Conservation (phyloP, 2,329 filamentous ascomycete genomes). For the Colletotrichum orbiculare region DNA sequence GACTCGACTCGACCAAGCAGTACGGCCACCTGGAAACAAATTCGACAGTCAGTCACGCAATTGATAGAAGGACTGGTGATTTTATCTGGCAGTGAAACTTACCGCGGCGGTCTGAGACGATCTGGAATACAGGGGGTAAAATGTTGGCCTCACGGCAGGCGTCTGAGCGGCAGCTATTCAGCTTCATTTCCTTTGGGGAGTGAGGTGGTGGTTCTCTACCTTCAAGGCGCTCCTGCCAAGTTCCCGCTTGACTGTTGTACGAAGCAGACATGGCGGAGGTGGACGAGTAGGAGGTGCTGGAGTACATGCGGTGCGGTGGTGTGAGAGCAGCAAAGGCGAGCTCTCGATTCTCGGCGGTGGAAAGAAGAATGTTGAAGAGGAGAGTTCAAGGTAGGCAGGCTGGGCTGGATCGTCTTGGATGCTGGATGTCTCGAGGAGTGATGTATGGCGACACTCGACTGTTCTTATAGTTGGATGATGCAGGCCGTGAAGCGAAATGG, state of each 20-base stretch:
- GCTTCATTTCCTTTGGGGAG: background rate
- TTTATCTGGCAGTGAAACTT: conserved; percentile 42
- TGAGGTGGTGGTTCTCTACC: conserved; percentile 51
- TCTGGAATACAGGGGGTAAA: conserved; percentile 70
- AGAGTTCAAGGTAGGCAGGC: background rate
- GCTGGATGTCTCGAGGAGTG: conserved; percentile 12
- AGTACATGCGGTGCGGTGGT: conserved; percentile 32
- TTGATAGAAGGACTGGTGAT: background rate
- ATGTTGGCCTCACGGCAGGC: conserved; percentile 67
- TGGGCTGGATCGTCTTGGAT: conserved; percentile 11
- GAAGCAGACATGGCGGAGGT: conserved; percentile 34
- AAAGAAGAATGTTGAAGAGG: background rate
- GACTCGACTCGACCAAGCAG: conserved; percentile 88
- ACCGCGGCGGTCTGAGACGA: conserved; percentile 82
- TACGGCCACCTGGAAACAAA: conserved; percentile 77
- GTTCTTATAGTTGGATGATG: conserved; percentile 36
- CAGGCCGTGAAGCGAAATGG: conserved; percentile 27
- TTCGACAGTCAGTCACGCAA: conserved; percentile 13
- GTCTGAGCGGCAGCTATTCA: conserved; percentile 52
- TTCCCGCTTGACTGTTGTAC: conserved; percentile 34
- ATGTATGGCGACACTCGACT: conserved; percentile 17
- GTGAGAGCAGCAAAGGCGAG: conserved; percentile 13
- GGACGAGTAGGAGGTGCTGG: conserved; percentile 32
- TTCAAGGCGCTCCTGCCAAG: conserved; percentile 69
- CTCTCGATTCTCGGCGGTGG: background rate